Percentiles rank a stretch among this genome's conserved stretches.
phyloP scores from a whole-genome alignment of 1,284 basidiomycete genomes.

The Athelia sp. region DNA sequence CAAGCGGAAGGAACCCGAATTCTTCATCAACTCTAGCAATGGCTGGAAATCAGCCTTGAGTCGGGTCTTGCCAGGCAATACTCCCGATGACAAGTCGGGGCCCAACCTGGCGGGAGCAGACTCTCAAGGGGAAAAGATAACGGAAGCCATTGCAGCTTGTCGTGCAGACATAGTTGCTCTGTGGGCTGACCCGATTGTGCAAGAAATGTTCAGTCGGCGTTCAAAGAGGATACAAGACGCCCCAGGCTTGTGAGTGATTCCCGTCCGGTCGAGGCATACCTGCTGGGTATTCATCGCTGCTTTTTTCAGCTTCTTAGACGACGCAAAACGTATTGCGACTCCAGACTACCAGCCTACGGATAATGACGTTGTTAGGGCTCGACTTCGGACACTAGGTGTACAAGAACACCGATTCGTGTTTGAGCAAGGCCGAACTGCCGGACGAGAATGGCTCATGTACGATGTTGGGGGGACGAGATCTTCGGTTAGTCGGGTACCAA shows the following conservation, averaged over 20 bases:
- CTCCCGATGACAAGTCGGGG: slow-evolving; percentile 8
- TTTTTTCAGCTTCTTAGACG: slow-evolving; percentile 46
- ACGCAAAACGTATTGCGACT: slow-evolving; percentile 58
- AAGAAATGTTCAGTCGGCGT: slow-evolving; percentile 45
- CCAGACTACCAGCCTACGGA: slow-evolving; percentile 62
- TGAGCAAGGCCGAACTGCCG: slow-evolving; percentile 50
- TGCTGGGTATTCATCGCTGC: slow-evolving; percentile 1
- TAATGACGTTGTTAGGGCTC: slow-evolving; percentile 66
- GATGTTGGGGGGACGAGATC: slow-evolving; percentile 71
- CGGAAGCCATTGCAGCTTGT: slow-evolving; percentile 53
- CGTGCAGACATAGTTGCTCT: slow-evolving; percentile 59
- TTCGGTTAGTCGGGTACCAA: slow-evolving; percentile 35
- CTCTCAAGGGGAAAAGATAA: slow-evolving; percentile 44
- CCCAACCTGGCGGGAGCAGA: slow-evolving; percentile 29
- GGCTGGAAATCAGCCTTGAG: slow-evolving; percentile 59
- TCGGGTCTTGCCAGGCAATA: slow-evolving; percentile 30
- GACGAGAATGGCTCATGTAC: slow-evolving; percentile 63
- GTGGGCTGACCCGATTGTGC: slow-evolving; percentile 58
- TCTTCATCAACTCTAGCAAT: slow-evolving; percentile 52
- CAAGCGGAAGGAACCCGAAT: slow-evolving; percentile 35
- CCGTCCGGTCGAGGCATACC: background rate
- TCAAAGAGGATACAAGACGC: slow-evolving; percentile 55
- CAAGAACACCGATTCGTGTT: slow-evolving; percentile 69
- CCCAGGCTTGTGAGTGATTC: slow-evolving; percentile 61
- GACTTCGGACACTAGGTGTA: slow-evolving; percentile 65